Evolutionary conservation across 352 stramenopile genomes (phyloP), one percentile per base, ranked within the genome.

Genomic region (Globisporangium nunn): DNA sequence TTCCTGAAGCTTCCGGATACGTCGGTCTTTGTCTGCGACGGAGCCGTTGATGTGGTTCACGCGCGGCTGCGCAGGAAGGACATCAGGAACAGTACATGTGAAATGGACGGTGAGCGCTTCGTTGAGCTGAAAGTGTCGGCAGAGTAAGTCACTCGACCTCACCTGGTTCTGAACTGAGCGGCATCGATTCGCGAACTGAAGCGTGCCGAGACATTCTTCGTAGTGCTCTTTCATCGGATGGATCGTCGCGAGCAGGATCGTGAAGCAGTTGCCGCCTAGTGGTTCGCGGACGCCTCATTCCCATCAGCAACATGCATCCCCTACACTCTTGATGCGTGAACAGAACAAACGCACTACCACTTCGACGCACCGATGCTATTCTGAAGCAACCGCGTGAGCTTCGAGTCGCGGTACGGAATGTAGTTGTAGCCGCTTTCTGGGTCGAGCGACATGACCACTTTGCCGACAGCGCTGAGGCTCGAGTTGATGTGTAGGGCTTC

Each of bases 171-270:
- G 81, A 39, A 96, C 89, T 1, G 85, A 95, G 61, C 89, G 83
- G 58, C 86, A 96, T 29, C 87, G 80, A 51, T 97, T 96, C 4
- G 89, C 89, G 62, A 97, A 96, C 63, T 97, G 87, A 2, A 96
- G 70, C 5, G 89, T 96, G 46, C 82, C 88, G 4, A 97, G 72
- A 61, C 87, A 96, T 49, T 96, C 87, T 63, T 96, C 87, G 46
- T 95, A 95, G 65, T 96, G 86, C 50, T 92, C 79, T 50, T 78
- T 90, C 80, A 89, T 91, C 33, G 87, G 87, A 37, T 95, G 82
- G 52, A 95, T 95, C 11, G 86, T 95, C 35, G 85, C 82, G 46
- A 94, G 82, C 4, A 96, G 64, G 15, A 79, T 88, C 57, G 82
- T 93, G 52, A 87, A 90, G 47, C 77, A 95, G 56, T 96, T 94